Conservation (phyloP, 2,329 filamentous ascomycete genomes). For the Botrytis hyacinthi region DNA sequence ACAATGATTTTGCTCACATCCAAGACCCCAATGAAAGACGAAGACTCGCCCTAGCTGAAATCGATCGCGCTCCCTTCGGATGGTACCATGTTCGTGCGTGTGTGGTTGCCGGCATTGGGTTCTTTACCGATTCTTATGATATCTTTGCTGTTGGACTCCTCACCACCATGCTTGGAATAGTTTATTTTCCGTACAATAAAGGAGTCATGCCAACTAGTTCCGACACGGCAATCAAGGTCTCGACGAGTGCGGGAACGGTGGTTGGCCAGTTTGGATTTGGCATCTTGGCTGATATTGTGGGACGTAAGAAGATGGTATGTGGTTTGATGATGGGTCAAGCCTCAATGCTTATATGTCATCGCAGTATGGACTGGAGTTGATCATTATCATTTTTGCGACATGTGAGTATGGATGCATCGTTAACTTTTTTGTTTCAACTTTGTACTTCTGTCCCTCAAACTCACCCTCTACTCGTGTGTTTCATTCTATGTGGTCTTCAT, state of each 20-base stretch:
- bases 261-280: constrained; percentile 79
- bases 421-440: background rate
- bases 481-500: background rate
- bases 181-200: constrained; percentile 27
- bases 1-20: constrained; percentile 67
- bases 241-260: constrained; percentile 79
- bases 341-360: background rate
- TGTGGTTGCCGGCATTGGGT: constrained; percentile 70
- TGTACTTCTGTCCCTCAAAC: background rate
- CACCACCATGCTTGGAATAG: constrained; percentile 47
- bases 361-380: constrained; percentile 70
- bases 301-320: constrained; percentile 62
- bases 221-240: constrained; percentile 80
- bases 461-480: background rate
- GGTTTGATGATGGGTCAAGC: background rate
- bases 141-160: constrained; percentile 58
- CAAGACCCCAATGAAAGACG: constrained; percentile 75
- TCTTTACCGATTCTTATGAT: constrained; percentile 85
- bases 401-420: constrained; percentile 24
- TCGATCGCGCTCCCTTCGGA: constrained; percentile 77
- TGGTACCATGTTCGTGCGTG: constrained; percentile 77
- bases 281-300: constrained; percentile 70
- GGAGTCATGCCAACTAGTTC: constrained; percentile 62
- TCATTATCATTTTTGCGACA: constrained; percentile 75
- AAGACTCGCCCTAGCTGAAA: constrained; percentile 74